These are phyloP conservation scores for Ramaria rubella DNA, from an alignment of 768 basidiomycete genomes.

Conservation along the genomic window DNA sequence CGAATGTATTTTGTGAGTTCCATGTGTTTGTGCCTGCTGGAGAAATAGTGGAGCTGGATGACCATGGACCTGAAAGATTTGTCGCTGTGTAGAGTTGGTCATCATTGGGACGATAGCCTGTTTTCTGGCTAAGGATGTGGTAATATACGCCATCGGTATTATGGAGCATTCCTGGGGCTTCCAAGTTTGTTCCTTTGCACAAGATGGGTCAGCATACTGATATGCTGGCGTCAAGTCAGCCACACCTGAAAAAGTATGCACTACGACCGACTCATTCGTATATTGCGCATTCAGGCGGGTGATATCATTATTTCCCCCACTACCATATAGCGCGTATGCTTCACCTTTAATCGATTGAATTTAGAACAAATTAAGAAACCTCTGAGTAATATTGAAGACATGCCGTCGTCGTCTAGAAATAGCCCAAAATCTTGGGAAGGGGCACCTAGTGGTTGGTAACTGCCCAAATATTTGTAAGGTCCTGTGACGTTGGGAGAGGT, in stretches of 20 bases:
- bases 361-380: too few species aligned
- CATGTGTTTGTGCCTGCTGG: slow-evolving; percentile 3
- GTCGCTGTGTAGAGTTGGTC: neutral
- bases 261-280: neutral
- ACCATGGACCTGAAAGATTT: slow-evolving; percentile 1
- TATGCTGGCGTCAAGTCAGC: too few species aligned
- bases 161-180: neutral
- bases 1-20: slow-evolving; percentile 1
- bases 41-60: neutral
- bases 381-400: neutral
- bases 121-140: slow-evolving; percentile 2
- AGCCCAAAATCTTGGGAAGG: slow-evolving; percentile 7
- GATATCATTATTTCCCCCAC: slow-evolving; percentile 3
- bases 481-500: slow-evolving; percentile 6
- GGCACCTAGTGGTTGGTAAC: neutral
- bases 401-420: slow-evolving; percentile 3
- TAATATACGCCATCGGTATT: neutral
- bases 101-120: slow-evolving; percentile 6
- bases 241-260: slow-evolving; percentile 2
- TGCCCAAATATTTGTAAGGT: neutral
- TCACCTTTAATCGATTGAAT: neutral
- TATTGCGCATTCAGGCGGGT: neutral
- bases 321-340: slow-evolving; percentile 1
- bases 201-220: too few species aligned
- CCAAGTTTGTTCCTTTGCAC: neutral